Evolutionary conservation across 805 yeast species (phyloP).

Genomic region (Ogataea degrootiae): DNA sequence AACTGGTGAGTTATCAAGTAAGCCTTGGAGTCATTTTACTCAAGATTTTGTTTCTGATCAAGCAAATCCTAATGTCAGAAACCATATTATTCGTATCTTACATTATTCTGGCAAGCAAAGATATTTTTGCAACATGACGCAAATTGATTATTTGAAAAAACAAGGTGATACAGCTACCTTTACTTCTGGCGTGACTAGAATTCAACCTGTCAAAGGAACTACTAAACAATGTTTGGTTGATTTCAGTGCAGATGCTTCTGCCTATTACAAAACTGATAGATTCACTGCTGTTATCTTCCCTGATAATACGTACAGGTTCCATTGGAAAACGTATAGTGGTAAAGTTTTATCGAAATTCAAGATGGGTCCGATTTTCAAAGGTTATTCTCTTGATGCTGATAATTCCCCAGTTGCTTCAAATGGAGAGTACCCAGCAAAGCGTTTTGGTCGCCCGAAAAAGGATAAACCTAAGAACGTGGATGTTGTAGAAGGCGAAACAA

Average conservation of each 20-base stretch:
- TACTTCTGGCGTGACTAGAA: neutral
- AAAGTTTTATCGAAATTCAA: slow-evolving; percentile 1
- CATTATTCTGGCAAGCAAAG: slow-evolving; percentile 58
- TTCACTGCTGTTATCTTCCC: slow-evolving; percentile 6
- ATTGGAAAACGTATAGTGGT: slow-evolving; percentile 17
- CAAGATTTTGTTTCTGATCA: slow-evolving; percentile 16
- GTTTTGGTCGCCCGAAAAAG: too few relatives aligned
- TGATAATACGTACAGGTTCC: slow-evolving; percentile 4
- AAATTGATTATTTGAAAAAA: slow-evolving; percentile 33
- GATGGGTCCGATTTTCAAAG: neutral
- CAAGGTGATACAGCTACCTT: slow-evolving; percentile 17
- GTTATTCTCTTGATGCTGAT: neutral
- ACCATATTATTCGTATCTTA: slow-evolving; percentile 46
- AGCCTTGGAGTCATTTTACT: slow-evolving; percentile 11
- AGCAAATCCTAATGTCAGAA: slow-evolving; percentile 42
- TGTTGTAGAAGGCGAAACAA: too few relatives aligned
- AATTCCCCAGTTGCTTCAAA: neutral
- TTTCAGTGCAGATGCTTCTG: slow-evolving; percentile 8
- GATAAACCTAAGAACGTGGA: too few relatives aligned
- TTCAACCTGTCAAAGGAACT: neutral
- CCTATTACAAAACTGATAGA: slow-evolving; percentile 1
- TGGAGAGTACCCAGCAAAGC: neutral
- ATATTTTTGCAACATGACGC: slow-evolving; percentile 60
- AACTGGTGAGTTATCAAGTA: slow-evolving; percentile 45
- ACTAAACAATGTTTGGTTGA: slow-evolving; percentile 10